phyloP scores from a whole-genome alignment of 2,329 filamentous ascomycete genomes.

The Ophiostoma novo-ulmi region DNA sequence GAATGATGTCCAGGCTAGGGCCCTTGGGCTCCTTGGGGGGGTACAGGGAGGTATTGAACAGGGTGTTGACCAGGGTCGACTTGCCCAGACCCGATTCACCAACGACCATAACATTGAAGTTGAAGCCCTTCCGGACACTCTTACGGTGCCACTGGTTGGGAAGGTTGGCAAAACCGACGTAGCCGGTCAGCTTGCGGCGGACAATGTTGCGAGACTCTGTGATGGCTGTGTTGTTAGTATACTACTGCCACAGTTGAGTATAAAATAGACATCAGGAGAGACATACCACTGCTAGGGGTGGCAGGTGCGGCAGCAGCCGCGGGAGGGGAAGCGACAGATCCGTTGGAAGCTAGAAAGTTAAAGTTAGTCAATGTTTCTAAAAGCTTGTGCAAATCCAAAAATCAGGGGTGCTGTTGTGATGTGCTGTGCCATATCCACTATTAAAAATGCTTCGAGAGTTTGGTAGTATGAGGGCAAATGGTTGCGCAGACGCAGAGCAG shows the following conservation, averaged over 20 bases:
- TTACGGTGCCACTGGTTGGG: constrained; percentile 99
- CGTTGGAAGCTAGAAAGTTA: constrained; percentile 38
- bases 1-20: constrained; percentile 94
- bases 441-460: not conserved
- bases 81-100: constrained; percentile 99
- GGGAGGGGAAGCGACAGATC: constrained; percentile 35
- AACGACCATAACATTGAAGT: constrained; percentile 99
- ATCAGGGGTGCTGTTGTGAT: not conserved
- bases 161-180: constrained; percentile 96
- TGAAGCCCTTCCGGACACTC: constrained; percentile 99
- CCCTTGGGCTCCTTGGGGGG: constrained; percentile 98
- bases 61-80: constrained; percentile 96
- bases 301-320: constrained; percentile 41
- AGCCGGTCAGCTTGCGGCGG: constrained; percentile 94
- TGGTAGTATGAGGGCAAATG: not conserved
- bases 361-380: constrained; percentile 35
- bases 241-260: not conserved
- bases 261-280: not conserved
- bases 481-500: not conserved
- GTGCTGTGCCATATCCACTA: constrained; percentile 5
- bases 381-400: not conserved
- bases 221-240: constrained; percentile 32
- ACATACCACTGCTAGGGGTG: constrained; percentile 30
- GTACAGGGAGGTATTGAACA: constrained; percentile 99
- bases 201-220: constrained; percentile 90